Base-by-base conservation (phyloP, 805 yeast species). In the Kuraishia borneana region DNA sequence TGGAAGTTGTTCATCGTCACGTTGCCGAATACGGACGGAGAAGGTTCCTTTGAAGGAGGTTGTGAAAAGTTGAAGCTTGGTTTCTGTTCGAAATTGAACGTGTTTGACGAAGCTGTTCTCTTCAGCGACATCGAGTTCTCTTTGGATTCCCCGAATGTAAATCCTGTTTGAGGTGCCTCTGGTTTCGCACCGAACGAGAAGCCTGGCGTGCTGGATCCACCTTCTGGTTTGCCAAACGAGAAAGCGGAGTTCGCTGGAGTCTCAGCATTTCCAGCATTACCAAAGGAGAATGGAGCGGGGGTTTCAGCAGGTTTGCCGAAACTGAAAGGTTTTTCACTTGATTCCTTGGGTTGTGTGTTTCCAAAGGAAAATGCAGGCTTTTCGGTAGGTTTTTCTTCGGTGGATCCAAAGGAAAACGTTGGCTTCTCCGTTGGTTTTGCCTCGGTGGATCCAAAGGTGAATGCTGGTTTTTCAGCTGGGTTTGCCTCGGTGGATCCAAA, bases 391-490 rank as follows among this genome's bases (percentile, higher is more conserved):
- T 18, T 18, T 3, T 31, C 34, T 2, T 13, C 14, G 8, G 33
- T 16, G 6, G 33, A 18, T 9, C 33, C 33, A 20, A 30, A 30
- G 13, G 33, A 17, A 16, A 30, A 30, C 20, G 10, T 21, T 6
- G 34, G 18, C 25, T 31, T 18, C n/a, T 18, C 5, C 20, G 12
- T 21, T 21, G 20, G 7, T 31, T 18, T 18, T 3, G 21, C 34
- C 3, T 13, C 14, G 8, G 34, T 10, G 3, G 39, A 10, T 7
- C 45, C 46, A 34, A 46, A 46, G 5, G 33, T 14, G 33, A 45
- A 38, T 6, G 40, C 32, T 26, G 47, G 42, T 13, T 35, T 34
- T 5, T 30, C 34, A 8, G 33, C 18, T 6, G 27, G 29, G 5
- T 21, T 17, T 9, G 33, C n/a, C 20, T 30, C 22, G 5, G 34